A percentile compares a stretch with the other conserved stretches of the same genome.
Evolutionary conservation across 2,329 filamentous ascomycete species (phyloP).

Genomic region (Aureobasidium sp.): DNA sequence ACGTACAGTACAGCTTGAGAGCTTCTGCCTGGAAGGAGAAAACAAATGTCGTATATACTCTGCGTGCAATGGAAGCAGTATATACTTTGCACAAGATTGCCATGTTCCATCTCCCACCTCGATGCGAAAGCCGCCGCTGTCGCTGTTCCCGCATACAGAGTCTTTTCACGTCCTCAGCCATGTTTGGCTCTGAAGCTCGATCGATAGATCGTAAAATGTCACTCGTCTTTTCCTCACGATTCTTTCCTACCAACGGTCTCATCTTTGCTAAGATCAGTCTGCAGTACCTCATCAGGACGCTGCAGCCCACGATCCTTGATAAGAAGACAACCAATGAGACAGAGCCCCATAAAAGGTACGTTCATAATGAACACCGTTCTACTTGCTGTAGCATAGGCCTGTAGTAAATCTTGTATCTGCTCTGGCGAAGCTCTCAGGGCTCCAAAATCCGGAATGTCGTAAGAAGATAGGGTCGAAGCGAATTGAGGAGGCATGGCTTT

Average conservation of each 20-base stretch:
- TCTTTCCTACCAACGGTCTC: not conserved
- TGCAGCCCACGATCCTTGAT: slow-evolving; percentile 2
- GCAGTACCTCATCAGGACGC: not conserved
- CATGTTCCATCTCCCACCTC: no score
- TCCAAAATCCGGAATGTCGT: not conserved
- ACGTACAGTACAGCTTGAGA: no score
- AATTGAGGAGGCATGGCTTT: not conserved
- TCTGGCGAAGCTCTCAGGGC: not conserved
- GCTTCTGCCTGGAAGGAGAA: no score
- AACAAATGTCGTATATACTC: no score
- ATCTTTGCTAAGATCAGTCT: not conserved
- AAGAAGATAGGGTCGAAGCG: not conserved
- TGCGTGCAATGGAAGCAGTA: no score
- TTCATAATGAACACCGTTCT: not conserved
- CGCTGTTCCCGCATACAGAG: not conserved
- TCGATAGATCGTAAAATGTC: not conserved
- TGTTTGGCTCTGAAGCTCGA: not conserved
- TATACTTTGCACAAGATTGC: no score
- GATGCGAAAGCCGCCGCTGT: not conserved
- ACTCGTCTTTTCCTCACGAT: not conserved
- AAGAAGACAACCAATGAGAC: not conserved
- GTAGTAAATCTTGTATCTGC: not conserved
- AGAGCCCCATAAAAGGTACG: not conserved
- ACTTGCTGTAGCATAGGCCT: not conserved
- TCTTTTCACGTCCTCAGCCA: not conserved